Conservation (phyloP, 2,329 filamentous ascomycete species). For the Calonectria naviculata region DNA sequence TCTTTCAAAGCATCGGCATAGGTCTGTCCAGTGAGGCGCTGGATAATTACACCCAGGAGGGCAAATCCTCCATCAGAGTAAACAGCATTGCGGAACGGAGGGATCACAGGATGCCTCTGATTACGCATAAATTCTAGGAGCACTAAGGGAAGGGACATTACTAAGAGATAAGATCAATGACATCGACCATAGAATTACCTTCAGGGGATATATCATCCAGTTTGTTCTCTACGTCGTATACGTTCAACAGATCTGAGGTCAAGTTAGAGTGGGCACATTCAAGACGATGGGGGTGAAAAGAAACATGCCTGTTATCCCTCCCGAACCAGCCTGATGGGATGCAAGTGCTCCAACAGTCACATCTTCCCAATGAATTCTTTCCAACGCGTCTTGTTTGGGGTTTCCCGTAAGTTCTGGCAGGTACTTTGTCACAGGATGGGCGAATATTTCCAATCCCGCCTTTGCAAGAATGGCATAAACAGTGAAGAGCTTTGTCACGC, state of each 20-base stretch:
- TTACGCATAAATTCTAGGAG: conserved; percentile 25
- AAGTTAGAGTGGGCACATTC: neutral
- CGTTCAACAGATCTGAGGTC: neutral
- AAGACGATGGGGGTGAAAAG: neutral
- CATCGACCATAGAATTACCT: neutral
- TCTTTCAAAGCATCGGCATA: conserved; percentile 26
- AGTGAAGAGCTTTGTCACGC: conserved; percentile 30
- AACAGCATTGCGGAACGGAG: conserved; percentile 24
- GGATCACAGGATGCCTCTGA: conserved; percentile 18
- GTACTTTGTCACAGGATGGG: conserved; percentile 28
- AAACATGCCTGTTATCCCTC: conserved; percentile 16
- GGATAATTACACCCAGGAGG: conserved; percentile 25
- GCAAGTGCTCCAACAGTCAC: conserved; percentile 32
- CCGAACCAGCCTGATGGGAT: conserved; percentile 31
- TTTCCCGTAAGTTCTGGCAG: conserved; percentile 32
- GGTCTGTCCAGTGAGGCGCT: conserved; percentile 18
- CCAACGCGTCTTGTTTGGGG: neutral
- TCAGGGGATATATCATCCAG: neutral
- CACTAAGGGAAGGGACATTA: neutral
- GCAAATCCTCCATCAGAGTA: conserved; percentile 38
- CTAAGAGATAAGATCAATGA: neutral
- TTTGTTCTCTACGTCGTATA: neutral
- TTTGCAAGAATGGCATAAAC: conserved; percentile 28
- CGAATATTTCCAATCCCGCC: conserved; percentile 28
- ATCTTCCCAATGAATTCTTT: conserved; percentile 29